Base-by-base conservation (phyloP, 768 basidiomycete species). In the Serendipita vermifera region DNA sequence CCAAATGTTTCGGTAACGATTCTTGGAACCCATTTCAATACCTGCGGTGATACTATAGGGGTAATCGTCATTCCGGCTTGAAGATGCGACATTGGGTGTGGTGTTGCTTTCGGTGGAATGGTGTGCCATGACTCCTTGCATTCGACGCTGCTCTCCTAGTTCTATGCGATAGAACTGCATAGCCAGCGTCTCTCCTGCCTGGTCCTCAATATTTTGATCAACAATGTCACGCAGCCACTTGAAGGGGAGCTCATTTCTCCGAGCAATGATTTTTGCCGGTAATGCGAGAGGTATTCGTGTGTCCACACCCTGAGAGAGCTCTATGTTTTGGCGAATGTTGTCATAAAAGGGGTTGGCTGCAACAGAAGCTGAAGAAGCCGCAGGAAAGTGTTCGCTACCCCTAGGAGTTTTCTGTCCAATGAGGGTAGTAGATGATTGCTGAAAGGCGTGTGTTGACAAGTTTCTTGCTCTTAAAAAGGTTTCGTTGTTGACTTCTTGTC, bases 1-100 rank as follows among this genome's bases (percentile, higher is more conserved):
- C 89, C 92, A 98, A 57, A 98, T 96, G 66, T 98, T 86, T 58
- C 85, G 83, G 71, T 96, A 98, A 85, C 94, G 75, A 62, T 98
- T 98, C 75, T 96, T 91, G 17, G 81, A 75, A 6, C 94, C 94
- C 64, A 94, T 87, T 70, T 98, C 94, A 7, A 98, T 80, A 2
- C 88, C 94, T 4, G 94, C 94, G 0, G 89, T 94, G 59, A 98
- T 98, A 54, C 87, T 89, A 66, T 85, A 96, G 5, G 91, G 92
- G 65, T 85, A 93, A 55, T 71, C 65, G 32, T 61, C 59, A 35
- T 62, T 58, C 27, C 59, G 55, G 22, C 22, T 29, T 5, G 46
- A n/a, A 26, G 73, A 26, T n/a, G n/a, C n/a, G n/a, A 11, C 7
- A 11, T 11, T 26, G 6, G 20, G n/a, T 20, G 20, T 33, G 20